A percentile compares a stretch with the other conserved stretches of the same genome.
Evolutionary conservation across 345 rosid genomes (phyloP).

Genomic region (Lepidium sativum): DNA sequence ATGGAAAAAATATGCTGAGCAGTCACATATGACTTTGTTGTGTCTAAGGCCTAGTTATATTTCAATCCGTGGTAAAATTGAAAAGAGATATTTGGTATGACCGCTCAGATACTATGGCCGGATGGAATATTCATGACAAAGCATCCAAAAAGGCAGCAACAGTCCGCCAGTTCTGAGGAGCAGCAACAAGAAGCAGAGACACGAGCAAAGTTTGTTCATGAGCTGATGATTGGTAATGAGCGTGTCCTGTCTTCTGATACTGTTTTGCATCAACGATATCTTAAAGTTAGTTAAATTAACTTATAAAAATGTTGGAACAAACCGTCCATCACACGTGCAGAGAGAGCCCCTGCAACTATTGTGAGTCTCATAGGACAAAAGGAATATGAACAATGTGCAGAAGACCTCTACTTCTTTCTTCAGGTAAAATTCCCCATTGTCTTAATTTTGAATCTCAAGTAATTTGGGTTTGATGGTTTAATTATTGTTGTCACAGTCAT

Average conservation of each 20-base stretch:
- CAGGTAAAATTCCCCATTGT: constrained; percentile 47
- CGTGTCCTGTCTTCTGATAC: background rate
- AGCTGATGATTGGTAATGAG: constrained; percentile 77
- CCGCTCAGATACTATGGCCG: constrained; percentile 89
- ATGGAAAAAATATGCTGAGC: background rate
- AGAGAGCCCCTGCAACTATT: constrained; percentile 75
- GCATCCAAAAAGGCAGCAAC: constrained; percentile 68
- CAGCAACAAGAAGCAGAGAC: constrained; percentile 59
- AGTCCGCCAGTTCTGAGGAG: constrained; percentile 39
- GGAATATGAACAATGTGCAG: constrained; percentile 87
- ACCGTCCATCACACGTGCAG: constrained; percentile 34
- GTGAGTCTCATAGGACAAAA: constrained; percentile 82
- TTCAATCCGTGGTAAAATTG: background rate
- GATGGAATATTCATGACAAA: constrained; percentile 95
- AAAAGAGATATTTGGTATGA: background rate
- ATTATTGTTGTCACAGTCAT: constrained; percentile 45
- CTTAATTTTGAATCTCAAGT: background rate
- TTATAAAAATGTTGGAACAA: background rate
- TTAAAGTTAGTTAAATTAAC: background rate
- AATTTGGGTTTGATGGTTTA: background rate
- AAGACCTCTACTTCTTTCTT: constrained; percentile 88
- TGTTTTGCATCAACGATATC: background rate
- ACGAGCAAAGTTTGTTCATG: constrained; percentile 85
- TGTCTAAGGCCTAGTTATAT: background rate
- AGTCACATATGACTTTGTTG: background rate